These are phyloP conservation scores for Calonectria multiphialidica DNA, from an alignment of 2,329 filamentous ascomycete genomes.

Conservation along the genomic window DNA sequence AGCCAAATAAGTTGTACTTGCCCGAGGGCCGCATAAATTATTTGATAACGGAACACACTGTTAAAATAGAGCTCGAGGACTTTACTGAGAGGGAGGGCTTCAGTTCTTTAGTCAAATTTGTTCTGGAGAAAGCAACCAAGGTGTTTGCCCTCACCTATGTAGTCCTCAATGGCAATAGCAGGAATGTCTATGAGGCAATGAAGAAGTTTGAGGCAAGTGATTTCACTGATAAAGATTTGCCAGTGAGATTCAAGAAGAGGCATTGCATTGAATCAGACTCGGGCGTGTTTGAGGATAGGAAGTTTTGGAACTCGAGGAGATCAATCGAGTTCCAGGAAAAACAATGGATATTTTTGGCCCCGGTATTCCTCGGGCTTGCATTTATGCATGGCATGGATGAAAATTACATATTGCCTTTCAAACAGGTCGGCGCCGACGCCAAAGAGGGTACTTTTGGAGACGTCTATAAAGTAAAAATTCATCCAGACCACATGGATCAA, in stretches of 20 bases:
- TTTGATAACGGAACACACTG: not conserved
- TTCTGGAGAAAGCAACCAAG: not conserved
- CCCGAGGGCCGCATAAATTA: not conserved
- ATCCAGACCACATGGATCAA: not conserved
- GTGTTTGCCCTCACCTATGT: not conserved
- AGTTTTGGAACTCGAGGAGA: not conserved
- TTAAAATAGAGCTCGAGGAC: not conserved
- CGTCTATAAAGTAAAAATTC: not conserved
- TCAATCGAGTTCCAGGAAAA: constrained; percentile 30
- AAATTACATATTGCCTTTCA: constrained; percentile 4
- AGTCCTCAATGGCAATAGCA: not conserved
- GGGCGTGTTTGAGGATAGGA: not conserved
- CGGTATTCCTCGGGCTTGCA: not conserved
- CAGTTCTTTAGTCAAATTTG: not conserved
- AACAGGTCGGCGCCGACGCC: not conserved
- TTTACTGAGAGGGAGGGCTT: not conserved
- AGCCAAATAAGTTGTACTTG: not conserved
- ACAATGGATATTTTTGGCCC: constrained; percentile 14
- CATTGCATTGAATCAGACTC: not conserved
- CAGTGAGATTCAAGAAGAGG: not conserved
- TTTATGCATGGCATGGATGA: not conserved
- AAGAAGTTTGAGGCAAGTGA: not conserved
- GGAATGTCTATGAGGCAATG: not conserved
- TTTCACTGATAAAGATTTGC: not conserved
- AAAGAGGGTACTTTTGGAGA: constrained; percentile 17